These are phyloP conservation scores for Globisporangium alternatum DNA, from an alignment of 352 stramenopile species.

Conservation along the genomic window DNA sequence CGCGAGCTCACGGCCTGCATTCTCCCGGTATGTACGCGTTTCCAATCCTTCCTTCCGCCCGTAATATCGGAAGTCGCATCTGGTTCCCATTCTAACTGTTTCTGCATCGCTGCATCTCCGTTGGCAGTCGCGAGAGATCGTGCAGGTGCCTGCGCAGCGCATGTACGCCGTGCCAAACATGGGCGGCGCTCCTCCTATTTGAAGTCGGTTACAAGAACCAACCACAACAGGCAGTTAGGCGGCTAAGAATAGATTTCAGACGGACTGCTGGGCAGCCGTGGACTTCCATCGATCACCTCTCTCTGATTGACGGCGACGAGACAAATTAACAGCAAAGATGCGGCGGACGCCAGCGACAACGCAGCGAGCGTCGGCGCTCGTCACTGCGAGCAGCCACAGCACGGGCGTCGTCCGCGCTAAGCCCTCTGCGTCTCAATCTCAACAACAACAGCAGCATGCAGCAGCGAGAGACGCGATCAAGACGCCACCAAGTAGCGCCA, in stretches of 20 bases:
- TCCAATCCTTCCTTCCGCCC: not conserved
- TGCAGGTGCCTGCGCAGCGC: constrained; percentile 14
- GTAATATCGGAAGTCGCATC: not conserved
- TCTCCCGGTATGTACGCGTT: constrained; percentile 50
- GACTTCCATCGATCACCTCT: not conserved
- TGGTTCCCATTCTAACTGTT: not conserved
- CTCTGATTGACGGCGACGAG: not conserved
- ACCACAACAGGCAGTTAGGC: no score
- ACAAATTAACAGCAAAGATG: not conserved
- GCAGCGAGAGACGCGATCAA: constrained; percentile 10
- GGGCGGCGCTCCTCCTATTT: not conserved
- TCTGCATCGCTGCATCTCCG: not conserved
- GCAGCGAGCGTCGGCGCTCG: not conserved
- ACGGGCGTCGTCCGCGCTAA: not conserved
- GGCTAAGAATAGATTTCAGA: not conserved
- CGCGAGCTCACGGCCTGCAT: constrained; percentile 83
- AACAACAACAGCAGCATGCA: not conserved
- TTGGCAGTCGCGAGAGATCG: constrained; percentile 14
- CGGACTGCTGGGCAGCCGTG: not conserved
- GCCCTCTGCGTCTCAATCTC: not conserved
- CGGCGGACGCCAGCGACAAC: not conserved
- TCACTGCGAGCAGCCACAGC: not conserved
- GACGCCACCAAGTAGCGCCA: constrained; percentile 8
- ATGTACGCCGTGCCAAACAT: constrained; percentile 5
- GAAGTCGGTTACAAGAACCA: not conserved